Conservation (phyloP, 495 filamentous ascomycete species). For the Aspergillus sparsus region DNA sequence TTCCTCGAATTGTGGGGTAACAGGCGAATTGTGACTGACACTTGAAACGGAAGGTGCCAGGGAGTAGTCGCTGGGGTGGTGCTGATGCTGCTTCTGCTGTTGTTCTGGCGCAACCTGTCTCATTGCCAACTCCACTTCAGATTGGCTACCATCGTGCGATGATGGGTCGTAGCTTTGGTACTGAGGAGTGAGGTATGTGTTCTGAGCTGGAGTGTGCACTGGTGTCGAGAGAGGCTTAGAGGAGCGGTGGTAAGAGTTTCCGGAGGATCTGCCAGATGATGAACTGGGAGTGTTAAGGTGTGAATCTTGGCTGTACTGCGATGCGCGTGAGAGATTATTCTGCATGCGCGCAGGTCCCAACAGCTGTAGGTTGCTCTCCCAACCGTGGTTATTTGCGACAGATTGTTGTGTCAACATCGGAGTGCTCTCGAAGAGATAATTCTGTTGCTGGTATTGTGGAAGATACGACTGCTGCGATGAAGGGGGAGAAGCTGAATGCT, state of each 20-base stretch:
- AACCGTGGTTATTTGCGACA: slow-evolving; percentile 41
- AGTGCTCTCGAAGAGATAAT: slow-evolving; percentile 38
- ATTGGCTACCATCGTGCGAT: slow-evolving; percentile 43
- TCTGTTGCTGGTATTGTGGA: slow-evolving; percentile 28
- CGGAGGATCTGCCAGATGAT: slow-evolving; percentile 36
- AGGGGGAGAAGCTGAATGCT: slow-evolving; percentile 39
- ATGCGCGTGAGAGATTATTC: slow-evolving; percentile 27
- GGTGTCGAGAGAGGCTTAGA: slow-evolving; percentile 53
- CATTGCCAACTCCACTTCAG: slow-evolving; percentile 54
- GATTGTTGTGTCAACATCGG: slow-evolving; percentile 49
- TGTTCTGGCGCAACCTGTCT: slow-evolving; percentile 57
- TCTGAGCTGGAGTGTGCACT: slow-evolving; percentile 47
- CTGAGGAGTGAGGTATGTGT: slow-evolving; percentile 44
- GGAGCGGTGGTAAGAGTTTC: slow-evolving; percentile 37
- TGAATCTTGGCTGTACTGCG: slow-evolving; percentile 23
- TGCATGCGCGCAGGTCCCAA: slow-evolving; percentile 42
- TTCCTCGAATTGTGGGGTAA: slow-evolving; percentile 58
- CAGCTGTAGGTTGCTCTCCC: slow-evolving; percentile 46
- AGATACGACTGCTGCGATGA: slow-evolving; percentile 28
- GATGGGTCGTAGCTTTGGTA: slow-evolving; percentile 52
- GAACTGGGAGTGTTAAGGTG: slow-evolving; percentile 41
- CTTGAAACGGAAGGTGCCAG: slow-evolving; percentile 57
- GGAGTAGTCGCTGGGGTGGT: slow-evolving; percentile 45
- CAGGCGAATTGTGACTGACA: slow-evolving; percentile 56
- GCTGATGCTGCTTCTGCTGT: slow-evolving; percentile 40